Evolutionary conservation across 1,284 basidiomycete species (phyloP), one percentile per base, ranked within the genome.

Genomic region (Tilletia indica): DNA sequence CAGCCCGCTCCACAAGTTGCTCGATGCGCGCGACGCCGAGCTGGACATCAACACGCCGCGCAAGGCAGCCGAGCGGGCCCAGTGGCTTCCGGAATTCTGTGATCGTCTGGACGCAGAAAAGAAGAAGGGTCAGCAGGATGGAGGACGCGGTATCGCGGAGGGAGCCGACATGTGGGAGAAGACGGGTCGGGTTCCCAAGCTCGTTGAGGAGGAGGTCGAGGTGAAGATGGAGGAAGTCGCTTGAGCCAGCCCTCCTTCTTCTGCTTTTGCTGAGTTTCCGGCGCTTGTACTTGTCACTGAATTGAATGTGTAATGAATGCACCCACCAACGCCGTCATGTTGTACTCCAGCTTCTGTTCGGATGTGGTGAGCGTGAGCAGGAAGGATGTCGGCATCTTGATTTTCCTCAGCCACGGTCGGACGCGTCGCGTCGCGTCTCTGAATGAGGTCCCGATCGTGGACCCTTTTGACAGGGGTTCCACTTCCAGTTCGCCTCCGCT

Each of bases 91-190:
- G 16, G 61, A 19, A 25, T 64, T 64, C 12, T 34, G 61, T 14
- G 36, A 2, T 16, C 12, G 70, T 12, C 63, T 76, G 51, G 63
- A 73, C 58, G 61, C 68, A 21, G 51, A 68, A 3, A 71, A 47
- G 16, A 19, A 38, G 36, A 38, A 64, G 34, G 61, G 61, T 39
- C 66, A 64, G 14, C 19, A 21, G 21, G 31, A 5, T 11, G 34
- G 34, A 36, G 16, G 34, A 34, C 19, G 61, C 34, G 61, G 21
- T 11, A 72, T 70, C 3, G 63, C 69, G 39, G n/a, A 58, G n/a
- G 72, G 72, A 1, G 73, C 74, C 0, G 75, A 78, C 36, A 69
- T 71, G 51, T 76, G 76, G 58, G 38, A 71, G 8, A 51, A 67
- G 9, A 68, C 72, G 2, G 75, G 75, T 19, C 69, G 49, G 49